Percentiles rank a stretch among this genome's conserved stretches.
phyloP scores from a whole-genome alignment of 495 filamentous ascomycete genomes.

The Saxophila tyrrhenica region DNA sequence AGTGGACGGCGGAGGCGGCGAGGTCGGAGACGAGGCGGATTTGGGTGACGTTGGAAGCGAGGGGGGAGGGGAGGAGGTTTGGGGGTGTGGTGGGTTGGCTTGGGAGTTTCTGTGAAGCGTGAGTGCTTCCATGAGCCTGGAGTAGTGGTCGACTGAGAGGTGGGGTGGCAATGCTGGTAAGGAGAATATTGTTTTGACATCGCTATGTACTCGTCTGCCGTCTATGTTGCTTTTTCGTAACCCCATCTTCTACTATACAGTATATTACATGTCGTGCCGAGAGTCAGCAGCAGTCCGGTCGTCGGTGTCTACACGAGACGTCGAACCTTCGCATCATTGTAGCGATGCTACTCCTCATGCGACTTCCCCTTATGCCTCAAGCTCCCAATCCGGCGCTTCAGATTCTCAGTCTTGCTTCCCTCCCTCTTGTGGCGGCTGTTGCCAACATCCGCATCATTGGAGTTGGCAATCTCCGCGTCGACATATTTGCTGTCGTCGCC shows the following conservation, averaged over 20 bases:
- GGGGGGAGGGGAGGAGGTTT: background rate
- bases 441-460: background rate
- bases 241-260: background rate
- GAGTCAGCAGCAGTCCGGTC: background rate
- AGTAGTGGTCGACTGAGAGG: too few species aligned
- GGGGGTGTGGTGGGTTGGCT: background rate
- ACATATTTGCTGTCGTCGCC: constrained; percentile 19
- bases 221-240: background rate
- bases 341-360: background rate
- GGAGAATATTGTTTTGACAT: background rate
- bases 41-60: background rate
- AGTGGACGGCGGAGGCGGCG: background rate
- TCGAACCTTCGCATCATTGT: background rate
- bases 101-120: background rate
- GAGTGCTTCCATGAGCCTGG: too few species aligned
- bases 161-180: too few species aligned
- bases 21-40: background rate
- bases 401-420: background rate
- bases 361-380: constrained; percentile 13
- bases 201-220: background rate
- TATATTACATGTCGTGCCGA: background rate
- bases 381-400: constrained; percentile 23
- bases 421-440: background rate
- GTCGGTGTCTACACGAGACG: too few species aligned
- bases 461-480: constrained; percentile 13